phyloP scores from a whole-genome alignment of 2,329 filamentous ascomycete genomes.

The Ophiostoma sp. region DNA sequence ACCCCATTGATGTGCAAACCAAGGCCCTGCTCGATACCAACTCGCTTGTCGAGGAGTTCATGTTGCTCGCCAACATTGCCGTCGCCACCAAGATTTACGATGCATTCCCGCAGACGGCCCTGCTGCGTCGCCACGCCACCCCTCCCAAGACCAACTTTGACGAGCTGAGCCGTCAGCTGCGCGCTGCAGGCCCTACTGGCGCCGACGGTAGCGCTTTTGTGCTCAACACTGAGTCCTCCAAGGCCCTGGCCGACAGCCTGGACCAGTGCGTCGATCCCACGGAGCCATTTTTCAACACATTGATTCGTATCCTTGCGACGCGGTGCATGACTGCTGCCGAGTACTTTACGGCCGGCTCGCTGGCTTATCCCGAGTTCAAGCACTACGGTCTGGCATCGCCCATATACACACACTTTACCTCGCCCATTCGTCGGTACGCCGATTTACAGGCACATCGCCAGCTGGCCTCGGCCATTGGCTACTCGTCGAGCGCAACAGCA shows the following conservation, averaged over 20 bases:
- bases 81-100: conserved; percentile 87
- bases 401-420: conserved; percentile 99
- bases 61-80: conserved; percentile 95
- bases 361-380: conserved; percentile 87
- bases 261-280: conserved; percentile 72
- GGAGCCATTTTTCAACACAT: conserved; percentile 97
- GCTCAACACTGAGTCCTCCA: conserved; percentile 77
- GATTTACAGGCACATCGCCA: conserved; percentile 75
- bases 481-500: conserved; percentile 79
- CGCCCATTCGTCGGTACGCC: conserved; percentile 94
- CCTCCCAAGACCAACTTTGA: conserved; percentile 97
- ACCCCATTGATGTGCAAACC: conserved; percentile 92
- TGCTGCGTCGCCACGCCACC: conserved; percentile 84
- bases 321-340: conserved; percentile 99
- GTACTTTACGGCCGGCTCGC: conserved; percentile 93
- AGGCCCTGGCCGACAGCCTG: conserved; percentile 87
- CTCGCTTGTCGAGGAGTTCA: conserved; percentile 97
- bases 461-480: conserved; percentile 89
- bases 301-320: conserved; percentile 94
- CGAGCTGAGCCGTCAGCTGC: conserved; percentile 84
- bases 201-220: conserved; percentile 51
- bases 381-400: conserved; percentile 95
- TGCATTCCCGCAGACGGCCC: conserved; percentile 89
- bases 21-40: conserved; percentile 94
- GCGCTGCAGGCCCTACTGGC: conserved; percentile 42